Conservation (phyloP, 2,329 filamentous ascomycete species). For the Huntiella moniliformis region DNA sequence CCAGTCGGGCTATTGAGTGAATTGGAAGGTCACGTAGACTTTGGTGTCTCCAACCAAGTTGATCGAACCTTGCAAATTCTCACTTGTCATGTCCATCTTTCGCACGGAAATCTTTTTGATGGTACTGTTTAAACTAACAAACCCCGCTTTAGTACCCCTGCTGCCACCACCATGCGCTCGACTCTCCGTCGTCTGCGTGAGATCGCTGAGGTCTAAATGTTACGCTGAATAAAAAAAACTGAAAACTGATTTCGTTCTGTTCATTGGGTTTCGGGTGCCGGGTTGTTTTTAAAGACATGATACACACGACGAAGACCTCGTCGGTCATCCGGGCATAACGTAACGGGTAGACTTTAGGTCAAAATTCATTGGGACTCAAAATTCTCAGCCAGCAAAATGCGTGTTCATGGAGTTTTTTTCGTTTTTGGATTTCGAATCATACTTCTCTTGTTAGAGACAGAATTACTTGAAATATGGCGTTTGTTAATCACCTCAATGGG, state of each 20-base stretch:
- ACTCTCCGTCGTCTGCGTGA: constrained; percentile 94
- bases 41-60: too few relatives aligned
- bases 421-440: not conserved
- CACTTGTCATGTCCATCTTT: not conserved
- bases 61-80: not conserved
- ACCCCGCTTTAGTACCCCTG: constrained; percentile 50
- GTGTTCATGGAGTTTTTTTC: constrained; percentile 7
- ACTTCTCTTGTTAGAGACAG: constrained; percentile 3
- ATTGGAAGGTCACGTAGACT: too few relatives aligned
- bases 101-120: not conserved
- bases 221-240: constrained; percentile 14
- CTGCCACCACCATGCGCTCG: constrained; percentile 83
- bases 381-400: constrained; percentile 6
- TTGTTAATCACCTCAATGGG: too few relatives aligned
- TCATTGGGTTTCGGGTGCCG: constrained; percentile 10
- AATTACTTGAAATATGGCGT: not conserved
- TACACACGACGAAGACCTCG: constrained; percentile 9
- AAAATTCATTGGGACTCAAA: constrained; percentile 12
- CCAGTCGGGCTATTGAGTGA: too few relatives aligned
- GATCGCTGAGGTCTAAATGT: constrained; percentile 77
- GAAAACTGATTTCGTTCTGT: constrained; percentile 12
- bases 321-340: constrained; percentile 11
- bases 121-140: constrained; percentile 15
- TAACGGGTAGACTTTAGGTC: constrained; percentile 12
- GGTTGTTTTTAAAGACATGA: constrained; percentile 11